Evolutionary conservation across 257 asterid species (phyloP).

Genomic region (Plantago major): DNA sequence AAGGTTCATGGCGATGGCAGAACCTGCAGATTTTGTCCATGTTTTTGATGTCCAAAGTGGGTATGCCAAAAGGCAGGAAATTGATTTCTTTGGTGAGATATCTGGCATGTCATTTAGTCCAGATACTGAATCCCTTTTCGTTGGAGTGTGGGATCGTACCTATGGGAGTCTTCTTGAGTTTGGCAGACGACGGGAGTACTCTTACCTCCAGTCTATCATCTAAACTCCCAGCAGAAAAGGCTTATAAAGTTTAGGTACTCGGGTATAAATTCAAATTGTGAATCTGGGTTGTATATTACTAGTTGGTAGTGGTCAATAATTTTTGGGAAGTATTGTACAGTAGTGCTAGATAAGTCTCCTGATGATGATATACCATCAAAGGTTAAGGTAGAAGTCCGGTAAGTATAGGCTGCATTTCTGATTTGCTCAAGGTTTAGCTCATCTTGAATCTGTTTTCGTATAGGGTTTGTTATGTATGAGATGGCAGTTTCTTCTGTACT

Average conservation of each 20-base stretch:
- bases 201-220: slow-evolving; percentile 55
- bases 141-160: slow-evolving; percentile 93
- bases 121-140: slow-evolving; percentile 74
- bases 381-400: not conserved
- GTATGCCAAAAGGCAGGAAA: slow-evolving; percentile 73
- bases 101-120: slow-evolving; percentile 93
- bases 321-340: slow-evolving; percentile 40
- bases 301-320: slow-evolving; percentile 20
- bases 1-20: slow-evolving; percentile 93
- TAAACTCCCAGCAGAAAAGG: slow-evolving; percentile 25
- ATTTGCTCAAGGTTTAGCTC: no score
- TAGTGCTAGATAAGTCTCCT: slow-evolving; percentile 20
- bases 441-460: no score
- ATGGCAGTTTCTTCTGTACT: no score
- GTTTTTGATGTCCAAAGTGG: slow-evolving; percentile 68
- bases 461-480: no score
- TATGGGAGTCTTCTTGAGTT: slow-evolving; percentile 89
- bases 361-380: not conserved
- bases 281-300: slow-evolving; percentile 8
- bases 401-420: no score
- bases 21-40: slow-evolving; percentile 93
- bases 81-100: slow-evolving; percentile 94
- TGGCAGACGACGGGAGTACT: slow-evolving; percentile 60
- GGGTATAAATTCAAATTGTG: slow-evolving; percentile 29
- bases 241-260: slow-evolving; percentile 4